phyloP scores from a whole-genome alignment of 2,329 filamentous ascomycete genomes.

The Calonectria pseudoturangicola region DNA sequence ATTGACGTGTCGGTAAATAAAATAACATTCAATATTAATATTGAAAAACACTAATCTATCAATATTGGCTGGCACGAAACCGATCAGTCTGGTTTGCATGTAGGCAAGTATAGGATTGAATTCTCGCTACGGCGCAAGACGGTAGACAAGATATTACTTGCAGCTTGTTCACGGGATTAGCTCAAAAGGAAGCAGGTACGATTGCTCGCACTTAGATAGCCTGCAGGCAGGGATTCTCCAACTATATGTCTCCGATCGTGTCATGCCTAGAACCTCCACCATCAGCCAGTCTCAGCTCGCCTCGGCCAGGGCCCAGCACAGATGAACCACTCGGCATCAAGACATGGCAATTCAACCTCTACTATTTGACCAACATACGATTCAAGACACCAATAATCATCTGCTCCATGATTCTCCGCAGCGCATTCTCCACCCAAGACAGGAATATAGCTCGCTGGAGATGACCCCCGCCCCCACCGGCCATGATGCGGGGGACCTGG shows the following conservation, averaged over 20 bases:
- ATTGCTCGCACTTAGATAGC: neutral
- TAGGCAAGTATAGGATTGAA: no score
- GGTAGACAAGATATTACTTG: no score
- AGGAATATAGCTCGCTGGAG: neutral
- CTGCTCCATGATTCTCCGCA: constrained; percentile 14
- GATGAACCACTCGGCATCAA: constrained; percentile 10
- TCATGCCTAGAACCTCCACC: neutral
- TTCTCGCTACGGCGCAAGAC: no score
- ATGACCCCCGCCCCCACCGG: constrained; percentile 25
- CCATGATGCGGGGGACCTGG: constrained; percentile 8
- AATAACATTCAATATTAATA: no score
- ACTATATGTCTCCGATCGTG: neutral
- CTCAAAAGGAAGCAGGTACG: neutral
- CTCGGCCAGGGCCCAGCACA: neutral
- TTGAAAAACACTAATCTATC: no score
- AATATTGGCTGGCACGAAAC: no score
- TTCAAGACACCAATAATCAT: neutral
- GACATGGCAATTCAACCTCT: neutral
- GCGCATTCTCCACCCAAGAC: neutral
- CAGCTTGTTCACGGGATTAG: neutral
- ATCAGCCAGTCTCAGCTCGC: neutral
- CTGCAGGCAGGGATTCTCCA: constrained; percentile 9
- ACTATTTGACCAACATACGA: neutral
- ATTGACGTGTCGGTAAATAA: no score
- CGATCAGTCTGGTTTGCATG: no score